Evolutionary conservation across 2,329 filamentous ascomycete species (phyloP), one percentile per base, ranked within the genome.

Genomic region (Cercospora sp.): DNA sequence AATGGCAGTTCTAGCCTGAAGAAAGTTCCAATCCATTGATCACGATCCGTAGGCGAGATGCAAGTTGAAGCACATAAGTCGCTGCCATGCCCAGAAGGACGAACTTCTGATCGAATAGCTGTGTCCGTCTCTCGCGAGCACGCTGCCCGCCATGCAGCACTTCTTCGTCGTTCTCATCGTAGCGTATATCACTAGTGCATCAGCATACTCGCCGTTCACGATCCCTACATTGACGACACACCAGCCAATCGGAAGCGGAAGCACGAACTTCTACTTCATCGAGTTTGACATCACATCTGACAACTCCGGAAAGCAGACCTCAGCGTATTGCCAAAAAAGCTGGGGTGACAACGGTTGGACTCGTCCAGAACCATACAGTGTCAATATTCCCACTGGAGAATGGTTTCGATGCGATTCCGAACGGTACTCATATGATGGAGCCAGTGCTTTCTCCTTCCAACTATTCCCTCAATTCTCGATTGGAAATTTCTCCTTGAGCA

Each of bases 211-310:
- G n/a, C 24, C 67, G 1, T 69, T 71, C 62, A 21, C 12, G 5
- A 65, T 70, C 3, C 58, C 69, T 1, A 32, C 57, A 8, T 13
- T 77, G 21, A 72, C 63, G 16, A 71, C 74, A 5, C 72, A 76
- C 40, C 72, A 75, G 62, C 75, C 75, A 7, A 76, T 72, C 34
- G 75, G 75, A 59, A 69, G 69, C 34, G 74, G 74, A 18, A 68
- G 73, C 37, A 70, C 68, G 24, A 74, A 76, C 63, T 74, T 71
- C 69, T 77, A 76, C 67, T 59, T 61, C 53, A 71, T 76, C 66
- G 66, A 66, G 1, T 76, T 76, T 65, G 71, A 70, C 13, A 64
- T 75, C 43, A 71, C 65, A 21, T 71, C 69, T 26, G 43, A 68
- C 13, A 71, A 69, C 37, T 68, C 71, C 26, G 65, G 69, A 30